Base-by-base conservation (phyloP, 2,329 filamentous ascomycete genomes). In the Phoma sp. region DNA sequence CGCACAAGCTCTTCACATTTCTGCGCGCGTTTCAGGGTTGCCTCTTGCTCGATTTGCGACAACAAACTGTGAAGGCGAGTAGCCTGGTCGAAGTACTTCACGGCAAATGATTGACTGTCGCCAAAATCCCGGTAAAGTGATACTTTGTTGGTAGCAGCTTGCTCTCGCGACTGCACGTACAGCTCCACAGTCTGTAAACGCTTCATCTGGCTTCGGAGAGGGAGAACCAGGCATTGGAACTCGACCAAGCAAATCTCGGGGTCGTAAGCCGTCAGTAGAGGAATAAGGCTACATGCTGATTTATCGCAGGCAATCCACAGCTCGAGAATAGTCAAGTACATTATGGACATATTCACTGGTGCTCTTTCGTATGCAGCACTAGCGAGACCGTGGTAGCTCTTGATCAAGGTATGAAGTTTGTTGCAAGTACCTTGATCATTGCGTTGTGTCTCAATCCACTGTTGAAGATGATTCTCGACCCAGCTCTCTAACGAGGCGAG, bases 231-330 rank as follows among this genome's bases (percentile, higher is more conserved):
- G 1, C 71, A 75, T 22, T 81, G 70, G 3, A 84, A 74, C 0
- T 82, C 49, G 0, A 61, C 38, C 0, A 47, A 10, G 0, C 77
- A 75, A 0, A 88, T 65, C 4, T 78, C 78, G 0, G 81, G 75
- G 6, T 77, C 65, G 56, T 84, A 88, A 0, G 83, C 67, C 0
- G 6, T 7, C 0, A 88, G 63, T 5, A 84, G 56, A 0, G 77
- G 72, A n/a, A 77, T 72, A 0, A 71, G 51, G 1, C 51, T 13
- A 1, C 76, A 71, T 0, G 80, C 80, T 2, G 75, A 73, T 45
- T 74, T 80, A 56, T 89, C 85, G 29, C 81, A 79, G 0, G 81
- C 82, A 7, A 84, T 65, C 86, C 86, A 89, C 0, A 88, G 66
- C 49, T 88, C 84, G 2, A 85, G 60, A 0, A 83, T 61, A 0